These are phyloP conservation scores for Diplosphaera chodatii DNA, from an alignment of 139 green algal species.

Conservation along the genomic window DNA sequence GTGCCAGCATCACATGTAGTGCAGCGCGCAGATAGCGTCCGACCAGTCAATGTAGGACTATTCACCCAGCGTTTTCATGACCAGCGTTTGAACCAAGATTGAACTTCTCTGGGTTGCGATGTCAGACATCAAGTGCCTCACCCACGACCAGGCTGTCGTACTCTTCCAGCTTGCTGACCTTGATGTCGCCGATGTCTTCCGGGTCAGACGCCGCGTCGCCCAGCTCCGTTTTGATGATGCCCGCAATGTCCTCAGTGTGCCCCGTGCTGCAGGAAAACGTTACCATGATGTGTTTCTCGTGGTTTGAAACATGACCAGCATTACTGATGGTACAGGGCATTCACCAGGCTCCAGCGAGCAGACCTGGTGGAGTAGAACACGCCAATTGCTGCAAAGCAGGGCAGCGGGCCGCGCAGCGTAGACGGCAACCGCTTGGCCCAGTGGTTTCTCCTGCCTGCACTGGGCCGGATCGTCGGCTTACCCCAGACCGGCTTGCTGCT, in stretches of 20 bases:
- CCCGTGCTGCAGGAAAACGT: slow-evolving; percentile 21
- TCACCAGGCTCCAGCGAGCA: too few species aligned
- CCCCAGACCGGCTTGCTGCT: neutral
- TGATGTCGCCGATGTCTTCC: slow-evolving; percentile 17
- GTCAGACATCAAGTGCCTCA: too few species aligned
- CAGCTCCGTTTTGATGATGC: slow-evolving; percentile 17
- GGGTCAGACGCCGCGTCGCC: slow-evolving; percentile 8
- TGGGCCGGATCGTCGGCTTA: neutral
- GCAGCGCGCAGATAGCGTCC: too few species aligned
- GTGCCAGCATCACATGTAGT: too few species aligned
- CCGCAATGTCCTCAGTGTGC: slow-evolving; percentile 19
- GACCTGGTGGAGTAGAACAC: slow-evolving; percentile 19
- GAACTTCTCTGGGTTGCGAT: too few species aligned
- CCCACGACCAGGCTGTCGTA: slow-evolving; percentile 22
- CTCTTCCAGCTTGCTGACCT: slow-evolving; percentile 3
- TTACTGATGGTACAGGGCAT: too few species aligned
- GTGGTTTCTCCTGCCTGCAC: neutral
- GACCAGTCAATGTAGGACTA: too few species aligned
- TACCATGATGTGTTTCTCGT: too few species aligned
- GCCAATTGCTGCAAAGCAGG: slow-evolving; percentile 13
- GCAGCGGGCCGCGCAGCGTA: neutral
- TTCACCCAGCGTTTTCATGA: too few species aligned
- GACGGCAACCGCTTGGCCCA: neutral
- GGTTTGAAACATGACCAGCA: too few species aligned
- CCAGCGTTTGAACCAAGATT: too few species aligned